Conservation (phyloP, 495 filamentous ascomycete species). For the Aspergillus avenaceus region DNA sequence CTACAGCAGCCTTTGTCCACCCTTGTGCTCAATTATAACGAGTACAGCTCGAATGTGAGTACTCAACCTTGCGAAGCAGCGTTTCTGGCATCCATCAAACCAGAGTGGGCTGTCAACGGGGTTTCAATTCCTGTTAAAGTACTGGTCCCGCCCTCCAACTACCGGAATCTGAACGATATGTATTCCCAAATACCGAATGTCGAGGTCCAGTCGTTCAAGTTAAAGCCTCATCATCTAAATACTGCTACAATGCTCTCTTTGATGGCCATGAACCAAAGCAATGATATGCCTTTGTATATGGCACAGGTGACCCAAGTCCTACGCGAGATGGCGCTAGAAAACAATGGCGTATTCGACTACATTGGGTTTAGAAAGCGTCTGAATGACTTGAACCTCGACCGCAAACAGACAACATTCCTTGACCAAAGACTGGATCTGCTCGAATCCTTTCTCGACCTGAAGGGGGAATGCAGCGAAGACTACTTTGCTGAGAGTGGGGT, state of each 20-base stretch:
- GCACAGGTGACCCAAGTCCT: conserved; percentile 44
- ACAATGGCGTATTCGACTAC: conserved; percentile 48
- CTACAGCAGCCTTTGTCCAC: conserved; percentile 52
- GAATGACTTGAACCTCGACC: conserved; percentile 15
- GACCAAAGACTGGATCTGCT: conserved; percentile 37
- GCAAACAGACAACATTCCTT: conserved; percentile 28
- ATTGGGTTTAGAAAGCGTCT: conserved; percentile 21
- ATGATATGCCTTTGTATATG: conserved; percentile 50
- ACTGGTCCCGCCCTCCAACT: conserved; percentile 60
- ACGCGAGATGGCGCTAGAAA: conserved; percentile 52
- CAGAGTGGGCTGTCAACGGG: conserved; percentile 13
- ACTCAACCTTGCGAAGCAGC: conserved; percentile 61
- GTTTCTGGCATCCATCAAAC: conserved; percentile 50
- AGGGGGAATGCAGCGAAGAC: conserved; percentile 2
- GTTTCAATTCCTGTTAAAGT: conserved; percentile 52
- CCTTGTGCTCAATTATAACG: conserved; percentile 65
- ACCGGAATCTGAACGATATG: conserved; percentile 38
- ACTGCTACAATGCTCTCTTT: conserved; percentile 61
- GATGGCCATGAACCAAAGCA: conserved; percentile 44
- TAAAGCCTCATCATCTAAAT: conserved; percentile 56
- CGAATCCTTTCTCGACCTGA: conserved; percentile 38
- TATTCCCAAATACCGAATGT: conserved; percentile 30
- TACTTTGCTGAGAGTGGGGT: conserved; percentile 47
- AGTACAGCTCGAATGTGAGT: conserved; percentile 47
- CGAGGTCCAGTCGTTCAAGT: conserved; percentile 45